phyloP scores from a whole-genome alignment of 2,329 filamentous ascomycete species.

The Fusarium miscanthi region DNA sequence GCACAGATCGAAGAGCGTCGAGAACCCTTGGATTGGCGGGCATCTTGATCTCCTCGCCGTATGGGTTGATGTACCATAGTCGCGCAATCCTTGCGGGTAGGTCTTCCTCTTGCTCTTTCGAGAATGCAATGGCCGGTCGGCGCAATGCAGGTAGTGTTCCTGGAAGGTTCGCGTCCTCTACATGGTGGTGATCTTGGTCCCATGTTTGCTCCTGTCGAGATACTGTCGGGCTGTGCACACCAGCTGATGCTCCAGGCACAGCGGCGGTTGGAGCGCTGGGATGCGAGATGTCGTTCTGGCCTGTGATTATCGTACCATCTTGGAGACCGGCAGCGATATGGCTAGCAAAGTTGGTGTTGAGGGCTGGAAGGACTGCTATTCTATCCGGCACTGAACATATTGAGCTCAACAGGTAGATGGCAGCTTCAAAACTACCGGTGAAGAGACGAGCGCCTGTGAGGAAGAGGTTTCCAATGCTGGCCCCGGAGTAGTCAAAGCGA shows the following conservation, averaged over 20 bases:
- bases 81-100: slow-evolving; percentile 81
- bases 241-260: slow-evolving; percentile 46
- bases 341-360: slow-evolving; percentile 95
- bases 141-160: slow-evolving; percentile 84
- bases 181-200: slow-evolving; percentile 70
- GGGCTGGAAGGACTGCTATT: slow-evolving; percentile 84
- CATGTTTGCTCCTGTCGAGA: slow-evolving; percentile 58
- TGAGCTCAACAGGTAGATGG: slow-evolving; percentile 88
- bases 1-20: slow-evolving; percentile 70
- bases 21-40: slow-evolving; percentile 85
- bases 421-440: slow-evolving; percentile 90
- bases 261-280: slow-evolving; percentile 73
- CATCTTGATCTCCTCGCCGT: slow-evolving; percentile 94
- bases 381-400: slow-evolving; percentile 85
- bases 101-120: slow-evolving; percentile 79
- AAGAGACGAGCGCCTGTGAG: slow-evolving; percentile 88
- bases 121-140: slow-evolving; percentile 83
- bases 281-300: slow-evolving; percentile 93
- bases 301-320: slow-evolving; percentile 82
- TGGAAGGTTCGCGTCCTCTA: slow-evolving; percentile 84
- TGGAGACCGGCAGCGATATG: slow-evolving; percentile 88
- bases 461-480: slow-evolving; percentile 83
- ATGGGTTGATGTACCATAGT: slow-evolving; percentile 98
- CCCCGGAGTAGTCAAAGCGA: slow-evolving; percentile 80
- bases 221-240: slow-evolving; percentile 46